These are phyloP conservation scores for Trametes polyzona DNA, from an alignment of 1,284 basidiomycete genomes.

Conservation along the genomic window DNA sequence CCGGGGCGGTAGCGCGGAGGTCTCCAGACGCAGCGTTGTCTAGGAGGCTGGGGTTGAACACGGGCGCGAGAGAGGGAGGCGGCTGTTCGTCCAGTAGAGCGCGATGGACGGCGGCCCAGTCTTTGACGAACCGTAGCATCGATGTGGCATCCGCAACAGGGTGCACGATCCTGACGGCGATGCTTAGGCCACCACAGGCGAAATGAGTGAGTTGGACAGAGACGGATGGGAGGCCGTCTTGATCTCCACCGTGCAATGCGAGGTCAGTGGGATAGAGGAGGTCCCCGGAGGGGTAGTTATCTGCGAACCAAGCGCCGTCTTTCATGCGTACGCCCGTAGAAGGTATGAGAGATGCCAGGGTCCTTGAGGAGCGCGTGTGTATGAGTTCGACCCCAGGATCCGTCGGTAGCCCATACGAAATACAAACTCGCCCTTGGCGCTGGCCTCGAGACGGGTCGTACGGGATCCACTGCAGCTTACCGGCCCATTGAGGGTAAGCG, in stretches of 20 bases:
- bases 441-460: slow-evolving; percentile 27
- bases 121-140: slow-evolving; percentile 40
- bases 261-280: slow-evolving; percentile 32
- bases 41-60: slow-evolving; percentile 41
- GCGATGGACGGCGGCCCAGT: slow-evolving; percentile 42
- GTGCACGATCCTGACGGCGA: slow-evolving; percentile 43
- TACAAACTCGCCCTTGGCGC: slow-evolving; percentile 40
- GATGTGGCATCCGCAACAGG: slow-evolving; percentile 45
- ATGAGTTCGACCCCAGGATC: slow-evolving; percentile 46
- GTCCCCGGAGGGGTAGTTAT: slow-evolving; percentile 19
- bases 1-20: slow-evolving; percentile 33
- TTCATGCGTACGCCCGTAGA: slow-evolving; percentile 13
- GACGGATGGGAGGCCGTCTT: slow-evolving; percentile 33
- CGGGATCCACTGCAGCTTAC: slow-evolving; percentile 37
- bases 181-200: slow-evolving; percentile 22
- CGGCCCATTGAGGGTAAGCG: slow-evolving; percentile 45
- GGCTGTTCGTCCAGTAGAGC: slow-evolving; percentile 8
- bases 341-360: slow-evolving; percentile 34
- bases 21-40: slow-evolving; percentile 40
- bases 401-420: slow-evolving; percentile 36
- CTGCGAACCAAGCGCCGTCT: slow-evolving; percentile 23
- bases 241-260: slow-evolving; percentile 33
- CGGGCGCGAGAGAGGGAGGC: slow-evolving; percentile 27
- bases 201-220: slow-evolving; percentile 43
- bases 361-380: slow-evolving; percentile 26